phyloP scores from a whole-genome alignment of 2,329 filamentous ascomycete species.

The Coniella vitis region DNA sequence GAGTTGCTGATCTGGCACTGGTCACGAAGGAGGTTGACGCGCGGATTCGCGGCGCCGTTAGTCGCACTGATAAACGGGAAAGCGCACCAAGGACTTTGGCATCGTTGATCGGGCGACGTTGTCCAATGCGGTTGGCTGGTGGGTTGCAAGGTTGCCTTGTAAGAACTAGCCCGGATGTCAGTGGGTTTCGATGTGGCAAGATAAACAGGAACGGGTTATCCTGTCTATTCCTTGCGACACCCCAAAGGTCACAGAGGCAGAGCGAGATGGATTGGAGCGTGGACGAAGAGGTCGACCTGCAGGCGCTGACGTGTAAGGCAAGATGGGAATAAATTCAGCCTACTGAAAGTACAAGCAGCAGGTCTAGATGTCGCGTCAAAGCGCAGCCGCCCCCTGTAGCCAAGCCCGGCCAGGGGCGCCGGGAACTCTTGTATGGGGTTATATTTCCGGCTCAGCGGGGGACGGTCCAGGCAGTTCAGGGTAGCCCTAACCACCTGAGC shows the following conservation, averaged over 20 bases:
- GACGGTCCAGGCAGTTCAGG: not conserved
- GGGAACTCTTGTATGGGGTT: not conserved
- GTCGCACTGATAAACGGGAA: conserved; percentile 11
- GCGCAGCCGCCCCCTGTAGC: not conserved
- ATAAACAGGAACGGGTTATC: not conserved
- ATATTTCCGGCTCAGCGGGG: not conserved
- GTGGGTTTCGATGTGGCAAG: not conserved
- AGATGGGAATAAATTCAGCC: not conserved
- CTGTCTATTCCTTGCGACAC: not conserved
- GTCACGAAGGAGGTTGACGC: not conserved
- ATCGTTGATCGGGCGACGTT: conserved; percentile 6
- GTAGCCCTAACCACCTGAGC: too few species aligned
- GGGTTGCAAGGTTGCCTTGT: not conserved
- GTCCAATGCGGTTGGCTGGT: not conserved
- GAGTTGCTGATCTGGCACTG: not conserved
- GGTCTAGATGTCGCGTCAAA: not conserved
- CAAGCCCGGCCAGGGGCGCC: not conserved
- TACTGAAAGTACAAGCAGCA: not conserved
- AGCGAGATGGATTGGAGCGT: not conserved
- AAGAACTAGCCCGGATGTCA: not conserved
- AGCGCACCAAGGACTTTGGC: conserved; percentile 1
- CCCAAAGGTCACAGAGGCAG: not conserved
- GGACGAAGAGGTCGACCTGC: not conserved
- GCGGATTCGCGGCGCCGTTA: conserved; percentile 9
- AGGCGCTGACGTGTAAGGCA: conserved; percentile 11